Evolutionary conservation across 495 filamentous ascomycete genomes (phyloP).

Genomic region (Aspergillus baeticus): DNA sequence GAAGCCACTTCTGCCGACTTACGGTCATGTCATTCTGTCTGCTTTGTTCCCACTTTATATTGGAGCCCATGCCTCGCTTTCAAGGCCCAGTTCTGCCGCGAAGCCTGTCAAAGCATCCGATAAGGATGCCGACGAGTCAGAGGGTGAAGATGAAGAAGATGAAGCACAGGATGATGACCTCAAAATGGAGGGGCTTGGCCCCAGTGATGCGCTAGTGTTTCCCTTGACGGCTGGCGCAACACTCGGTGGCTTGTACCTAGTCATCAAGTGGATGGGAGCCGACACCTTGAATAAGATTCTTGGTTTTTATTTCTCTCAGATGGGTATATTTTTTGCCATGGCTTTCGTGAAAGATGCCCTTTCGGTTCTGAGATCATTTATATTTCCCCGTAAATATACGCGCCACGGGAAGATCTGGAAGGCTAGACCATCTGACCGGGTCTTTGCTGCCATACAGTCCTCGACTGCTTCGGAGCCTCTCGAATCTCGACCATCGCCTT

Average conservation of each 20-base stretch:
- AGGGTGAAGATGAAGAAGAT: constrained; percentile 59
- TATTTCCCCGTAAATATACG: constrained; percentile 64
- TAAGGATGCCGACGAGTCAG: constrained; percentile 58
- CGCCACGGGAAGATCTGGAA: constrained; percentile 37
- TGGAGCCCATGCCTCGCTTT: constrained; percentile 68
- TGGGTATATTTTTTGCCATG: constrained; percentile 73
- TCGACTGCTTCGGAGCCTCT: constrained; percentile 8
- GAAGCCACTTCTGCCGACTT: constrained; percentile 60
- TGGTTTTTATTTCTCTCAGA: constrained; percentile 77
- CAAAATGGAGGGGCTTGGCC: constrained; percentile 72
- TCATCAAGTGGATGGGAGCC: constrained; percentile 86
- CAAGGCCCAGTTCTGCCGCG: constrained; percentile 76
- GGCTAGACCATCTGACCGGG: constrained; percentile 30
- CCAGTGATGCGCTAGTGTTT: constrained; percentile 82
- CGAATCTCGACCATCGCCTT: constrained; percentile 41
- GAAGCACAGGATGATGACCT: constrained; percentile 35
- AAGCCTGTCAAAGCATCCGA: constrained; percentile 54
- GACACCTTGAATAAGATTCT: constrained; percentile 79
- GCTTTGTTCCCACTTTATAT: constrained; percentile 73
- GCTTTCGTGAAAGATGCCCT: constrained; percentile 68
- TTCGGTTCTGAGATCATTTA: constrained; percentile 60
- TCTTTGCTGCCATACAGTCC: constrained; percentile 21
- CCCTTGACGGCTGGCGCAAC: constrained; percentile 75
- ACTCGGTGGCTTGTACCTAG: constrained; percentile 76
- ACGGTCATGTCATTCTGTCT: constrained; percentile 64